Conservation (phyloP, 2,329 filamentous ascomycete species). For the Moelleriella libera region DNA sequence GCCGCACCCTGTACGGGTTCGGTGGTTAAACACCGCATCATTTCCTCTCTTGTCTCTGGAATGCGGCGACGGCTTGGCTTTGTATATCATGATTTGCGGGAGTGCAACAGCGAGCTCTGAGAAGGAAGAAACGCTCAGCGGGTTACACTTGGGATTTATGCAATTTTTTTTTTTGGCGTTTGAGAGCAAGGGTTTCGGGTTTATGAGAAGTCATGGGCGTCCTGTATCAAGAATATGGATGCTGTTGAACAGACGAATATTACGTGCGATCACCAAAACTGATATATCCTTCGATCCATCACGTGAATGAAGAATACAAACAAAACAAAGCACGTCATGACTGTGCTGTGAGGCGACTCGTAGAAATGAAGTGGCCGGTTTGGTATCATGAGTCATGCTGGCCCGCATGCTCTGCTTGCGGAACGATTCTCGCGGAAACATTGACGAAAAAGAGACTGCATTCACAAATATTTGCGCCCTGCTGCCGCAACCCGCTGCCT, state of each 20-base stretch:
- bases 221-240: slow-evolving; percentile 11
- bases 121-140: slow-evolving; percentile 4
- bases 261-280: too few species aligned
- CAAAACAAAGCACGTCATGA: too few species aligned
- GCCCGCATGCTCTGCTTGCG: too few species aligned
- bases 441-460: too few species aligned
- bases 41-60: not conserved
- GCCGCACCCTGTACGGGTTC: slow-evolving; percentile 75
- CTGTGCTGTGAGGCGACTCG: too few species aligned
- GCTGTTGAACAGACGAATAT: slow-evolving; percentile 10
- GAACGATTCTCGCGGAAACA: too few species aligned
- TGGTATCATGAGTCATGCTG: too few species aligned
- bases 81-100: slow-evolving; percentile 2
- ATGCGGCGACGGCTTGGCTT: not conserved
- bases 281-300: too few species aligned
- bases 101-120: too few species aligned
- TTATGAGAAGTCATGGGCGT: slow-evolving; percentile 13
- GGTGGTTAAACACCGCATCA: slow-evolving; percentile 49
- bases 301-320: too few species aligned
- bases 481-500: slow-evolving; percentile 68
- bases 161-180: slow-evolving; percentile 4
- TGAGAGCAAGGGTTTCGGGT: slow-evolving; percentile 1
- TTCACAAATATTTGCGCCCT: slow-evolving; percentile 76
- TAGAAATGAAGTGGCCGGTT: too few species aligned
- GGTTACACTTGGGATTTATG: slow-evolving; percentile 15